Evolutionary conservation across 805 yeast species (phyloP), one percentile per base, ranked within the genome.

Genomic region (Metschnikowia similis): DNA sequence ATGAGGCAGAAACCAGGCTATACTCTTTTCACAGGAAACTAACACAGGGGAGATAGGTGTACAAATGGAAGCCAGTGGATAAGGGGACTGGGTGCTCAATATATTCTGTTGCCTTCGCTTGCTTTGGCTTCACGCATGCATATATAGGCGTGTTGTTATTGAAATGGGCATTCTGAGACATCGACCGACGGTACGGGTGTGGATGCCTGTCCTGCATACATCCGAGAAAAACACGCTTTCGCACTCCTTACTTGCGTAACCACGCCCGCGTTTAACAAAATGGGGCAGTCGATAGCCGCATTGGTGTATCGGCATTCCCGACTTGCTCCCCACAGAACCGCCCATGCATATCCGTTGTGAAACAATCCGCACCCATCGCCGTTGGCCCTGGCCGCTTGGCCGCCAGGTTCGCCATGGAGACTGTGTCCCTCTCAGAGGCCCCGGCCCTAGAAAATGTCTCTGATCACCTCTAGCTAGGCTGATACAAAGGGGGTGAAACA

Each of bases 241-340:
- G 28, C 26, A 27, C 46, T 32, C 46, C 46, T 43, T 43, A 34
- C 34, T 27, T 39, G 40, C 45, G 45, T 16, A 7, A 10, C 17
- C 29, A 16, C 16, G 14, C 34, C 30, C 34, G 35, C 44, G 27
- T 27, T 27, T 9, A 16, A 28, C 44, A 41, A 41, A 27, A 7
- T 41, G n/a, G 11, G 9, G 35, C 44, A 11, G 26, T 41, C 27
- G 16, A n/a, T 5, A 11, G 13, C 14, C 44, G 29, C 14, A 31
- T 0, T 16, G 16, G 9, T 30, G 35, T 41, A 17, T 41, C 8
- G 14, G 8, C 21, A 21, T 27, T 26, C 8, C 32, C 13, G 10
- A 26, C 4, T 26, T 31, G 31, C 11, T 36, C 10, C 11, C 17
- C 32, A 26, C 30, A 13, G 26, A 41, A 16, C 16, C 17, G 35